These are phyloP conservation scores for Ustilago hordei DNA, from an alignment of 1,284 basidiomycete genomes.

Conservation along the genomic window DNA sequence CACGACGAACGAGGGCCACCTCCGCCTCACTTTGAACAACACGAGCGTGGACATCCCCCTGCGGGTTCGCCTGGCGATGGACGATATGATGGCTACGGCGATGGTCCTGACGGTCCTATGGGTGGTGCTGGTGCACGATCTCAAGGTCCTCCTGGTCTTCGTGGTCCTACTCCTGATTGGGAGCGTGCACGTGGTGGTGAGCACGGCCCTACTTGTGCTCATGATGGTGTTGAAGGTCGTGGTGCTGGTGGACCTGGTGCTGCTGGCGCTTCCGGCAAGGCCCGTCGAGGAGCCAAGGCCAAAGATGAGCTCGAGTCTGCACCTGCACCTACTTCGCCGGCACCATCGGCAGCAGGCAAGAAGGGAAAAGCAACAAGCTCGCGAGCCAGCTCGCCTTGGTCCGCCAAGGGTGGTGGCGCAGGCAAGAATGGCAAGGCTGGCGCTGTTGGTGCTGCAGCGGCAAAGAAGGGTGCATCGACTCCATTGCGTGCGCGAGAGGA, in stretches of 20 bases:
- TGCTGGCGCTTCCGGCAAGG: conserved; percentile 14
- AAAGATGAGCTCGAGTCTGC: conserved; percentile 46
- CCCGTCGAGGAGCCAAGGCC: conserved; percentile 39
- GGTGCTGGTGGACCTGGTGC: conserved; percentile 14
- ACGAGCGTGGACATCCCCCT: conserved; percentile 38
- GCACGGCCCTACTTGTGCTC: conserved; percentile 19
- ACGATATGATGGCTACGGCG: conserved; percentile 37
- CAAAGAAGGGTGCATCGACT: conserved; percentile 33
- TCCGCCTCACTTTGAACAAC: conserved; percentile 30
- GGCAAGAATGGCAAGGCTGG: conserved; percentile 7
- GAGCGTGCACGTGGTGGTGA: conserved; percentile 39
- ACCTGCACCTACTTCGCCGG: conserved; percentile 41
- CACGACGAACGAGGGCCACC: conserved; percentile 45
- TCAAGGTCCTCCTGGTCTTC: conserved; percentile 25
- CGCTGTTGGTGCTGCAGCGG: conserved; percentile 9
- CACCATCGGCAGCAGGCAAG: conserved; percentile 44
- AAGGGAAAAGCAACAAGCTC: conserved; percentile 44
- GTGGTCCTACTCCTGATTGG: conserved; percentile 45
- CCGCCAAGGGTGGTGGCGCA: conserved; percentile 15
- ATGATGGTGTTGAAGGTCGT: conserved; percentile 29
- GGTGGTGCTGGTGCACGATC: conserved; percentile 17
- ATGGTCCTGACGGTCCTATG: conserved; percentile 29
- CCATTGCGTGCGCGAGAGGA: conserved; percentile 31
- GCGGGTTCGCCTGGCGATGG: conserved; percentile 24
- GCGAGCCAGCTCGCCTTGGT: conserved; percentile 53